phyloP scores from a whole-genome alignment of 495 filamentous ascomycete genomes.

The Podospora sp. region DNA sequence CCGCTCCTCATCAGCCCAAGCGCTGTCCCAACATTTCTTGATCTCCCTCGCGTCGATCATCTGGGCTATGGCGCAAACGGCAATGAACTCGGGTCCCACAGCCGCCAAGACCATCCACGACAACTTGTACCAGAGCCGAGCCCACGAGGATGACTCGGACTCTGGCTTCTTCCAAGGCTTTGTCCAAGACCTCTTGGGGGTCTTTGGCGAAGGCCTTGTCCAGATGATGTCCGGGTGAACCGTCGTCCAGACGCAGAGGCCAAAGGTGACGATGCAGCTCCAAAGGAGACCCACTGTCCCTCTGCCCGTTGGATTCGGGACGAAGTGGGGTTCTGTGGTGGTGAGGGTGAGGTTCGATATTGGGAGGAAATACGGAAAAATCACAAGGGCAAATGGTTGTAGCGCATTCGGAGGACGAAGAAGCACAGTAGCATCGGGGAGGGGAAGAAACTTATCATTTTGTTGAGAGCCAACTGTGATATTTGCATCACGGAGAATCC shows the following conservation, averaged over 20 bases:
- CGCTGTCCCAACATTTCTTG: neutral
- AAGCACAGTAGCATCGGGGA: no score
- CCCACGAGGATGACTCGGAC: neutral
- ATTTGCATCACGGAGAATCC: no score
- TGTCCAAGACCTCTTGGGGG: no score
- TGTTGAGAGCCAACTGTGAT: no score
- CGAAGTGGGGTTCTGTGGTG: neutral
- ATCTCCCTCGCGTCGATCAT: neutral
- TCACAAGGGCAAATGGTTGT: no score
- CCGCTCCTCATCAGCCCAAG: no score
- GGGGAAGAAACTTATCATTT: no score
- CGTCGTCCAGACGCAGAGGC: slow-evolving; percentile 13
- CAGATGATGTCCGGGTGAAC: slow-evolving; percentile 6
- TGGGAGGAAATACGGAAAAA: no score
- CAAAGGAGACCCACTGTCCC: slow-evolving; percentile 5
- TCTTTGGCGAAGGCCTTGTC: no score
- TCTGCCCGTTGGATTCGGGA: slow-evolving; percentile 1
- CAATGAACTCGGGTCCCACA: neutral
- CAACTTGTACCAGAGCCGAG: neutral
- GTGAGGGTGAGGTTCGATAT: no score
- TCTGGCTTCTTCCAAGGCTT: no score
- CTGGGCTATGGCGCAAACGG: slow-evolving; percentile 11
- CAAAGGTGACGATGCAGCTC: neutral
- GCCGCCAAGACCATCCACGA: neutral
- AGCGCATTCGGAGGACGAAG: no score